Evolutionary conservation across 2,329 filamentous ascomycete species (phyloP), one percentile per base, ranked within the genome.

Genomic region (Ceratocystis huliohia): DNA sequence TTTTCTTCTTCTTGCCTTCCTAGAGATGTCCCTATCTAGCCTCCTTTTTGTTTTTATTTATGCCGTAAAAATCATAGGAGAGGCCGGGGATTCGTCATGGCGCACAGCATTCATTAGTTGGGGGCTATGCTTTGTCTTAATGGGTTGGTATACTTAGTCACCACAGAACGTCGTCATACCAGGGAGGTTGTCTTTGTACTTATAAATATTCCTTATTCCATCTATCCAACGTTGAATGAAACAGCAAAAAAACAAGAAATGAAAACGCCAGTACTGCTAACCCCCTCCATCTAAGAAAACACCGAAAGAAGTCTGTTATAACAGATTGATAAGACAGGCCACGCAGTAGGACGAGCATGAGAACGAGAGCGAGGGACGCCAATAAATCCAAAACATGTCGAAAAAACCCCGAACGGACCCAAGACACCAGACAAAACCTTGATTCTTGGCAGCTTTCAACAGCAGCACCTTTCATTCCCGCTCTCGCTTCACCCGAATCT

Each of bases 401-500:
- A 57, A 25, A 25, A 37, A 41, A 41, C 10, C 37, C 53, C 53
- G 15, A 57, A 57, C 22, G 25, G 3, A 30, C 53, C 20, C 22
- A 57, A 57, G 22, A 33, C 25, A 30, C 53, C 25, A 30, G 37
- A 33, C 6, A 57, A 30, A 41, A 41, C 3, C 37, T 41, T 41
- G 37, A 41, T 41, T 41, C 37, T 41, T 41, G 37, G 22, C 25
- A 6, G 22, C 22, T 15, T 28, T 28, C 53, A 28, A 22, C 53
- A 30, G 13, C 13, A 6, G 3, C 22, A 57, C 10, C 22, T 57
- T 28, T 22, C 25, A 22, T 4, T 65, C 63, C 33, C 66, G 56
- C 46, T 67, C 66, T 33, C 63, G 56, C 57, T 67, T 67, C 2
- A 67, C 63, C 15, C 63, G 48, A 2, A 44, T 41, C 15, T 61